These are phyloP conservation scores for Aspergillus floridensis DNA, from an alignment of 2,329 filamentous ascomycete genomes.

Conservation along the genomic window DNA sequence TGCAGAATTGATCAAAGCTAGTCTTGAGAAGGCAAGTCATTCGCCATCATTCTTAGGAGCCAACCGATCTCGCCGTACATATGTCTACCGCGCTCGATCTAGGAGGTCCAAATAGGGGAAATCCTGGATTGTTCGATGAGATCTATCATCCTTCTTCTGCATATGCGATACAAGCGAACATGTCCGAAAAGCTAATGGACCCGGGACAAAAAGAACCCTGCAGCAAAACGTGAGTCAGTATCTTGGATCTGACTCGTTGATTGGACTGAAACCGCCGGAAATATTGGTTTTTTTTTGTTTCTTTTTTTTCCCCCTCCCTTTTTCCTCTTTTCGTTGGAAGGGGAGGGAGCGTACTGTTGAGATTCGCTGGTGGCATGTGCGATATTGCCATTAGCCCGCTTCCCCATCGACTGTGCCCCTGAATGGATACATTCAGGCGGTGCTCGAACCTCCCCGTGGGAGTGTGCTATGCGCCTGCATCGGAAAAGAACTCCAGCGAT, in stretches of 20 bases:
- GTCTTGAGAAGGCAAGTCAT: neutral
- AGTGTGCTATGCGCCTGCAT: neutral
- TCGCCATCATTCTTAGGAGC: neutral
- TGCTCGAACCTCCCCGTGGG: neutral
- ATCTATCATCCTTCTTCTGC: conserved; percentile 15
- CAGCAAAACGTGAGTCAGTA: conserved; percentile 18
- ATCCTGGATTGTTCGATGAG: conserved; percentile 9
- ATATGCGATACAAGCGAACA: conserved; percentile 4
- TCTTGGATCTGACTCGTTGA: conserved; percentile 3
- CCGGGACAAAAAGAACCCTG: conserved; percentile 9
- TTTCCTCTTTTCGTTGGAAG: neutral
- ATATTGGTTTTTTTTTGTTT: neutral
- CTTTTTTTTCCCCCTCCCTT: neutral
- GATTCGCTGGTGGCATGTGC: neutral
- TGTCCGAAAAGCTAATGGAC: conserved; percentile 3
- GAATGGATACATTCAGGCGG: neutral
- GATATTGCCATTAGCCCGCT: neutral
- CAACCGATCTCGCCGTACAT: neutral
- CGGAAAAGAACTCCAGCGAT: neutral
- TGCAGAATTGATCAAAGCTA: conserved; percentile 2
- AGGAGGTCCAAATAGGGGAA: conserved; percentile 1
- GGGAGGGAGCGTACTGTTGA: neutral
- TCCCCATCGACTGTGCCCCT: neutral
- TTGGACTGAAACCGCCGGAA: conserved; percentile 5
- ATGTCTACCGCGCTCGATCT: neutral